Base-by-base conservation (phyloP, 2,329 filamentous ascomycete species). In the Beauveria asiatica region DNA sequence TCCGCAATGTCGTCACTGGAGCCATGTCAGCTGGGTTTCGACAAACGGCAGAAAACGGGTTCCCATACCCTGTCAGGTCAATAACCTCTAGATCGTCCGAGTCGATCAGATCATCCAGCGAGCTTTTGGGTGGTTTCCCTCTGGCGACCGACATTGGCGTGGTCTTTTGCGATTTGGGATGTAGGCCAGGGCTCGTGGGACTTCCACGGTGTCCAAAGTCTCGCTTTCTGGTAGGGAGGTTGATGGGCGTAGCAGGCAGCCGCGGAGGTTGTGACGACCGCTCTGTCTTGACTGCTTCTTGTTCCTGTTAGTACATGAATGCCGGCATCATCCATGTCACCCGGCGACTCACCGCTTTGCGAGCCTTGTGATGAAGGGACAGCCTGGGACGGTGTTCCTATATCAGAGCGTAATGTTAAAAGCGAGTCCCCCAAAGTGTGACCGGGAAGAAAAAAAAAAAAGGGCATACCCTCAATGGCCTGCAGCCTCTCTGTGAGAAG, bases 41-140 rank as follows among this genome's bases (percentile, higher is more conserved):
- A 16, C 2, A 19, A 19, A 5, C 21, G 9, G 65, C 57, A 66
- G 65, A n/a, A 67, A 65, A 27, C 70, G 21, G 39, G 19, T 23
- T 17, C n/a, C 62, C 69, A 61, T 71, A 75, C 71, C 74, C 74
- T 63, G 75, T 78, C 65, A 78, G 72, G 65, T 78, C 75, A 59
- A 78, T 75, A 41, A 76, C 58, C 21, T 23, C 57, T 7, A 54
- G 49, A 55, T 11, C 70, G 68, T 27, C 57, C 30, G 50, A 46
- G 50, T 54, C 50, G 21, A 48, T 25, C n/a, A 50, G 16, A 37
- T 45, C 48, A 19, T 57, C 17, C 39, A 46, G 23, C 16, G 52
- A 39, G 46, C 30, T 25, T 7, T 16, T 11, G 19, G 23, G n/a
- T 37, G 11, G 11, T 16, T 11, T 37, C 11, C 33, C 11, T 37